Conservation (phyloP, 1,284 basidiomycete genomes). For the Mrakiaceae sp. region DNA sequence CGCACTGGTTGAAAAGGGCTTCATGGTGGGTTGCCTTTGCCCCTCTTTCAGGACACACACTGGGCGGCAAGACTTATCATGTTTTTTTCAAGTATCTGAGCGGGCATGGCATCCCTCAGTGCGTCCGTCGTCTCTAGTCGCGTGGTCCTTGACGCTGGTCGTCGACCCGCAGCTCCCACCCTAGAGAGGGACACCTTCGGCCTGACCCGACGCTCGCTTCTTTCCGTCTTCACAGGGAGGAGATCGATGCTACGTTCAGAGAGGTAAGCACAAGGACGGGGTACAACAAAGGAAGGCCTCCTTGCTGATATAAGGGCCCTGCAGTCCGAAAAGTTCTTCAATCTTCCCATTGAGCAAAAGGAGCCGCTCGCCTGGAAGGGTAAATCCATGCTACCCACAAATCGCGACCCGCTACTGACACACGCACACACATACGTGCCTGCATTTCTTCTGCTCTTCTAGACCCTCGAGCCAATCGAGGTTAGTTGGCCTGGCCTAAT, state of each 20-base stretch:
- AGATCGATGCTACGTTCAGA: slow-evolving; percentile 47
- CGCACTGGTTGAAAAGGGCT: slow-evolving; percentile 55
- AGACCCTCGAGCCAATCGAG: slow-evolving; percentile 68
- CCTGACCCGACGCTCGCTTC: too few species aligned
- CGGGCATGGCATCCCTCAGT: slow-evolving; percentile 51
- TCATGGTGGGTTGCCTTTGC: slow-evolving; percentile 17
- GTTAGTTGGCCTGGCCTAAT: slow-evolving; percentile 24
- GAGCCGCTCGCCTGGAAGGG: slow-evolving; percentile 30
- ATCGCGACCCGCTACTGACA: background rate
- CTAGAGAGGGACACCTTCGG: too few species aligned
- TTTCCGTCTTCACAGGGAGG: slow-evolving; percentile 21
- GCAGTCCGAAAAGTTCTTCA: slow-evolving; percentile 50
- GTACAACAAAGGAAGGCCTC: background rate
- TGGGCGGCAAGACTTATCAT: slow-evolving; percentile 1
- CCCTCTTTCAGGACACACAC: slow-evolving; percentile 16
- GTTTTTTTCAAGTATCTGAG: slow-evolving; percentile 46
- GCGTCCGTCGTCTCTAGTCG: too few species aligned
- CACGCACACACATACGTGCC: background rate
- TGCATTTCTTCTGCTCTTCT: background rate
- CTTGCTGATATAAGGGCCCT: background rate
- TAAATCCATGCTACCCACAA: background rate
- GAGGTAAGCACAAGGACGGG: slow-evolving; percentile 40
- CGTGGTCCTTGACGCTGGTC: too few species aligned
- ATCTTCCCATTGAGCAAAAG: slow-evolving; percentile 52
- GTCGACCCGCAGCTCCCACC: too few species aligned